Base-by-base conservation (phyloP, 1,284 basidiomycete genomes). In the Puccinia polysora region DNA sequence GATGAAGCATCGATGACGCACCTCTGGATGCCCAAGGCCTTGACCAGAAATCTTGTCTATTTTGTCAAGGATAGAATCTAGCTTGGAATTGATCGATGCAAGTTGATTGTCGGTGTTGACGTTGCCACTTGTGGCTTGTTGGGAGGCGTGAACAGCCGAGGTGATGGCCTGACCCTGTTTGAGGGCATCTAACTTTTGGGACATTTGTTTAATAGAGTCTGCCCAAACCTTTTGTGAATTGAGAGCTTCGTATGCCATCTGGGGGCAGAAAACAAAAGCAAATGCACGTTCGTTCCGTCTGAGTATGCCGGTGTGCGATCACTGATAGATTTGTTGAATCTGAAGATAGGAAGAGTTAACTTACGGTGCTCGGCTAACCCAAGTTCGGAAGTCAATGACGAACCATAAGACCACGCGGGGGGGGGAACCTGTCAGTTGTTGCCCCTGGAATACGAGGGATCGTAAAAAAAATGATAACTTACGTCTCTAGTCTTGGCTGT, bases 211-310 rank as follows among this genome's bases (percentile, higher is more conserved):
- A 14, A 68, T 56, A 15, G 52, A 12, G 43, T 68, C 52, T 1
- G 52, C 52, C 65, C 65, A 68, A 32, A 40, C 50, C 43, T 53
- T 68, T 58, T 68, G 65, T 5, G 65, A 52, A 56, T 68, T 68
- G 25, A 68, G 32, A n/a, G 40, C 43, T 68, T 68, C 52, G 12
- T 43, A 68, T 40, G 53, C 40, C 65, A 56, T 45, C 65, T 68
- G 32, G 1, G 8, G 5, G 4, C 4, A 32, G 12, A 1, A n/a
- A 55, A 28, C 36, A n/a, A 47, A 38, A n/a, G n/a, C n/a, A n/a
- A n/a, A n/a, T n/a, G n/a, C n/a, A n/a, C n/a, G n/a, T n/a, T n/a
- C n/a, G n/a, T n/a, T n/a, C n/a, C n/a, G n/a, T n/a, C n/a, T n/a
- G n/a, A n/a, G n/a, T n/a, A n/a, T n/a, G n/a, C n/a, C n/a, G n/a